Conservation (phyloP, 164 flowering plant species). For the Pachysandra terminalis region DNA sequence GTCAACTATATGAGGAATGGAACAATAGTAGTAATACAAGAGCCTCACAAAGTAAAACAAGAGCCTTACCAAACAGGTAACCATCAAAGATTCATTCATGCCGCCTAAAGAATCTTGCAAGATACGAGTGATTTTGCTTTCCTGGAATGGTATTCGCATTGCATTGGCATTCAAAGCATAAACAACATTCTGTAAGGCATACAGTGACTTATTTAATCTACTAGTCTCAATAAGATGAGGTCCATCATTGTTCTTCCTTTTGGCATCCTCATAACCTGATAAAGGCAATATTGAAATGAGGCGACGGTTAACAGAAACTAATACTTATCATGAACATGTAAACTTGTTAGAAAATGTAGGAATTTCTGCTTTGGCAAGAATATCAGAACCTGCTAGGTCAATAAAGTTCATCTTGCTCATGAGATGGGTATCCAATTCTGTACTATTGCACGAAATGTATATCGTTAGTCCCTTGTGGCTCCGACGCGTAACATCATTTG, state of each 20-base stretch:
- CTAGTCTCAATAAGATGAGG: constrained; percentile 33
- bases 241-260: constrained; percentile 35
- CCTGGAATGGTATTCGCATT: constrained; percentile 61
- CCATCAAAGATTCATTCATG: constrained; percentile 35
- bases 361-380: not conserved
- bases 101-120: constrained; percentile 68
- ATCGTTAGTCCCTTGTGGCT: constrained; percentile 64
- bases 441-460: constrained; percentile 30
- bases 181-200: constrained; percentile 57
- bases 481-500: constrained; percentile 26
- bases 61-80: constrained; percentile 66
- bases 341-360: not conserved
- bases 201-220: constrained; percentile 39
- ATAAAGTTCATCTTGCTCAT: constrained; percentile 64
- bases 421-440: constrained; percentile 13
- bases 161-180: constrained; percentile 53
- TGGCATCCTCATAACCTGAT: constrained; percentile 64
- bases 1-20: not conserved
- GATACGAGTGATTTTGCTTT: constrained; percentile 64
- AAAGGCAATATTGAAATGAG: not conserved
- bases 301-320: not conserved
- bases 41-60: not conserved
- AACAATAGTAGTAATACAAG: not conserved
- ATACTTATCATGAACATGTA: not conserved
- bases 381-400: constrained; percentile 63